Percentiles rank a stretch among this genome's conserved stretches.
Conservation (phyloP, 164 flowering plant genomes). For the Stephania yunnanensis region DNA sequence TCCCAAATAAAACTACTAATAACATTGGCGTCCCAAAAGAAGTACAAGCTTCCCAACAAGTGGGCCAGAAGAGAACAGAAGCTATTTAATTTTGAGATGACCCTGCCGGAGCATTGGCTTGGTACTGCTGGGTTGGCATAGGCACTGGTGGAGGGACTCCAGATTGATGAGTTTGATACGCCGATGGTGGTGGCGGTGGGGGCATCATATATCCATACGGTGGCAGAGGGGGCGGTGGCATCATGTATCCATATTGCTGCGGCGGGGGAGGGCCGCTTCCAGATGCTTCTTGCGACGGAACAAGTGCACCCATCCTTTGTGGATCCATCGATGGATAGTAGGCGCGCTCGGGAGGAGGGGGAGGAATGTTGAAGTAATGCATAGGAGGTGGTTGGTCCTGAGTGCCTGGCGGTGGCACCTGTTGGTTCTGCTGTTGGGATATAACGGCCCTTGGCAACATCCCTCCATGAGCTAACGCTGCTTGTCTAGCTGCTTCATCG, state of each 20-base stretch:
- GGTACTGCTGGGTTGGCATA: conserved; percentile 23
- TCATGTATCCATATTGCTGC: conserved; percentile 43
- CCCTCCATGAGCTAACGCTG: conserved; percentile 65
- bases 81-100: conserved; percentile 7
- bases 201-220: conserved; percentile 52
- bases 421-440: conserved; percentile 77
- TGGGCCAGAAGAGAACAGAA: background rate
- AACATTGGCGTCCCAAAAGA: background rate
- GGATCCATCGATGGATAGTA: no score
- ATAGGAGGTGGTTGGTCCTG: conserved; percentile 50
- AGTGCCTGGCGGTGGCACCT: conserved; percentile 46
- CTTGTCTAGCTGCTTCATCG: conserved; percentile 27
- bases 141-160: conserved; percentile 15
- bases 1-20: background rate
- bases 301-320: no score
- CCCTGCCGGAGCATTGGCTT: conserved; percentile 24
- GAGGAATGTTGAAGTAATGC: conserved; percentile 77
- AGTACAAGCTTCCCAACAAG: background rate
- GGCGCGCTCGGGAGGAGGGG: no score
- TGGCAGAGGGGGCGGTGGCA: conserved; percentile 45
- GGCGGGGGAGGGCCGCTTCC: conserved; percentile 37
- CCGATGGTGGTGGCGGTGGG: conserved; percentile 28
- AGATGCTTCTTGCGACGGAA: conserved; percentile 43
- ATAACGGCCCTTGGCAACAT: conserved; percentile 80
- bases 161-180: conserved; percentile 37